Percentiles rank a stretch among this genome's conserved stretches.
Conservation (phyloP, 257 asterid species). For the Solanum sejunctum region DNA sequence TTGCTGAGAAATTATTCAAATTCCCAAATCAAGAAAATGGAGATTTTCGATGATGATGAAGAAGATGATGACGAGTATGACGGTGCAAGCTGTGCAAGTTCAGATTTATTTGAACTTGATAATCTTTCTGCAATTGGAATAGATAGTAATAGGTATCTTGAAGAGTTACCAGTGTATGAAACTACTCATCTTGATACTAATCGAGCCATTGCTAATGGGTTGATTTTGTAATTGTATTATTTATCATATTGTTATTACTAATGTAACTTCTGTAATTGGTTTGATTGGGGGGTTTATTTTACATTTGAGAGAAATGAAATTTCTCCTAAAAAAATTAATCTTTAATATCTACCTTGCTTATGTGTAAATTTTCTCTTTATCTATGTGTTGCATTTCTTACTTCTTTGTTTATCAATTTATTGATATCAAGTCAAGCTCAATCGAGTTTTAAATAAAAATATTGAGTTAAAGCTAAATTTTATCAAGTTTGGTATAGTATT, state of each 20-base stretch:
- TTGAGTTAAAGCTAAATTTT: not conserved
- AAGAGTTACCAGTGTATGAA: slow-evolving; percentile 79
- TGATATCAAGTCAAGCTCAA: not conserved
- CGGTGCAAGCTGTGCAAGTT: slow-evolving; percentile 64
- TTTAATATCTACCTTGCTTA: not conserved
- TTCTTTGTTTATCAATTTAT: not conserved
- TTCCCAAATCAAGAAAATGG: not conserved
- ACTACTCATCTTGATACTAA: slow-evolving; percentile 47
- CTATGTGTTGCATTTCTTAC: not conserved
- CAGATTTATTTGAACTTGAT: slow-evolving; percentile 79
- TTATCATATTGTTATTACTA: not conserved
- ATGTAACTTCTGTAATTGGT: slow-evolving; percentile 35
- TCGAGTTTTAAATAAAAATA: not conserved
- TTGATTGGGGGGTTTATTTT: slow-evolving; percentile 38
- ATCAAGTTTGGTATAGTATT: not conserved
- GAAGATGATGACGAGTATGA: slow-evolving; percentile 22
- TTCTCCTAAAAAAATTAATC: slow-evolving; percentile 13
- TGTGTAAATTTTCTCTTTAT: not conserved
- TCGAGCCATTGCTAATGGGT: slow-evolving; percentile 43
- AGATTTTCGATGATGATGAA: slow-evolving; percentile 18
- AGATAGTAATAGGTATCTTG: slow-evolving; percentile 47
- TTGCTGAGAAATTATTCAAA: slow-evolving; percentile 31
- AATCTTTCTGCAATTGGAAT: slow-evolving; percentile 69
- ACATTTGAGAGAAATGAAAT: slow-evolving; percentile 30
- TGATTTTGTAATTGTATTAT: slow-evolving; percentile 27